Evolutionary conservation across 2,329 filamentous ascomycete genomes (phyloP), one percentile per base, ranked within the genome.

Genomic region (Gaeumannomyces tritici): DNA sequence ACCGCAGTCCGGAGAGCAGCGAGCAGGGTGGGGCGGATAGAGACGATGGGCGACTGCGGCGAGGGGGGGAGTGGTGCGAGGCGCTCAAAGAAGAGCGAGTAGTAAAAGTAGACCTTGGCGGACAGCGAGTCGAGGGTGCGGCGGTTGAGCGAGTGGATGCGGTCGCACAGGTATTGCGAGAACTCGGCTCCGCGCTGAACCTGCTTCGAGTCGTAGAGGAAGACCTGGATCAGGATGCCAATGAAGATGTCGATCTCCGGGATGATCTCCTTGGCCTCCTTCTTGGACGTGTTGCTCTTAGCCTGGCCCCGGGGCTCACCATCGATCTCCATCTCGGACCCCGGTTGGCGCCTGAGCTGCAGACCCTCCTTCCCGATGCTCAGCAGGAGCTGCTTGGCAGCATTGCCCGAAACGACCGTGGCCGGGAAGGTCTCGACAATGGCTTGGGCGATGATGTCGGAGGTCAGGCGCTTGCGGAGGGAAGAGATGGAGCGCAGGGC

Each of bases 81-180:
- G 75, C 96, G 88, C 82, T 99, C 95, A 78, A 89, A 91, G 80
- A 98, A 98, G 69, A 98, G 82, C 28, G 91, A 91, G 78, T 91
- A 96, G 82, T 99, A 99, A 78, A 97, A 98, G 83, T 97, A 99
- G 66, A 93, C 92, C 76, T 96, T 96, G 67, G 93, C 92, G 64
- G 93, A 90, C 64, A 99, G 85, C 60, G 93, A 92, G 75, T 99
- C 95, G 65, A 99, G 80, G 28, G 95, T 98, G 69, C 95, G 88
- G 66, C 95, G 89, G 80, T 99, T 99, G 73, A 96, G 83, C 61
- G 87, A 83, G 71, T 96, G 91, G 73, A 98, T 88, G 72, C 89
- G 89, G 72, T 93, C 90, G 61, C 92, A 87, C 62, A 99, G 83
- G 69, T 87, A 86, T 67, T 86, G 85, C 33, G 95, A 98, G 77